Evolutionary conservation across 345 rosid species (phyloP).

Genomic region (Citrus trifoliata): DNA sequence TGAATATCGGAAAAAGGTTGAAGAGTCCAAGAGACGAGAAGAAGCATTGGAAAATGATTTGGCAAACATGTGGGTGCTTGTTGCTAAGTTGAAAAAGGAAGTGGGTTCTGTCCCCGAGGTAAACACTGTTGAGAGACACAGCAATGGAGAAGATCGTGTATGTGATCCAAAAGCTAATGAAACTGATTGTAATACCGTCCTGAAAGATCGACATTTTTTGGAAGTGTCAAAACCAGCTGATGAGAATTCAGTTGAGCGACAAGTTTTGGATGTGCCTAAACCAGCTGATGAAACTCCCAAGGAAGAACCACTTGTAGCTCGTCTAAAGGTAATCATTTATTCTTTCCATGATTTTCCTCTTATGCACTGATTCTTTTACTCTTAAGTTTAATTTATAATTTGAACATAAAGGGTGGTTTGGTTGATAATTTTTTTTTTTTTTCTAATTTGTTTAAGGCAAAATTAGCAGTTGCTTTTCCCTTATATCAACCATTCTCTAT

Average conservation of each 20-base stretch:
- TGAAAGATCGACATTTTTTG: slow-evolving; percentile 50
- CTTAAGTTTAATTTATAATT: not conserved
- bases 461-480: too few relatives aligned
- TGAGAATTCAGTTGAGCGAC: slow-evolving; percentile 53
- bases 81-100: slow-evolving; percentile 92
- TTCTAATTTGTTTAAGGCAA: too few relatives aligned
- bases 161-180: slow-evolving; percentile 40
- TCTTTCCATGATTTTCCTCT: not conserved
- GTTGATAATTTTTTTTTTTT: not conserved
- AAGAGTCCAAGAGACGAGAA: slow-evolving; percentile 88
- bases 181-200: slow-evolving; percentile 29
- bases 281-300: slow-evolving; percentile 48
- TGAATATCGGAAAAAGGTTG: slow-evolving; percentile 72
- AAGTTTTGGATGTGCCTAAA: slow-evolving; percentile 34
- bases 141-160: slow-evolving; percentile 28
- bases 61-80: slow-evolving; percentile 99
- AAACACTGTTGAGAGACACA: slow-evolving; percentile 40
- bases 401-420: not conserved
- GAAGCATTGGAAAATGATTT: slow-evolving; percentile 92
- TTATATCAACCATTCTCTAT: too few relatives aligned
- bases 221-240: slow-evolving; percentile 49
- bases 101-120: slow-evolving; percentile 51
- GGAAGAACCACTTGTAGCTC: slow-evolving; percentile 91
- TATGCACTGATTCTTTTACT: not conserved
- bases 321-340: slow-evolving; percentile 64